phyloP scores from a whole-genome alignment of 1,139 yeast genomes.

The Suhomyces chickasaworum region DNA sequence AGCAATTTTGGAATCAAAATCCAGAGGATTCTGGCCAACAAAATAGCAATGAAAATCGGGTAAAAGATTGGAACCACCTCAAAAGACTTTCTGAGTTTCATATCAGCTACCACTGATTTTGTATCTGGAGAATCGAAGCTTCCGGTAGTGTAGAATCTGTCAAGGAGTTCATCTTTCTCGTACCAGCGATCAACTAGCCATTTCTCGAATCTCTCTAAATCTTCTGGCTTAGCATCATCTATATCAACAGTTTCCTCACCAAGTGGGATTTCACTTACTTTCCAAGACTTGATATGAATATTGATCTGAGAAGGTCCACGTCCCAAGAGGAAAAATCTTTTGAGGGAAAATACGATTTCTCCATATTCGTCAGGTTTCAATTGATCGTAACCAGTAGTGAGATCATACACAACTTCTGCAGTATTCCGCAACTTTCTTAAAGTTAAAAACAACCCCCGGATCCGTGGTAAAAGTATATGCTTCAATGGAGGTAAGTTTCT shows the following conservation, averaged over 20 bases:
- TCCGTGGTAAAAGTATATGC: slow-evolving; percentile 77
- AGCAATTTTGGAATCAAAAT: slow-evolving; percentile 2
- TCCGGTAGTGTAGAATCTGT: slow-evolving; percentile 59
- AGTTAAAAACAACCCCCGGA: slow-evolving; percentile 74
- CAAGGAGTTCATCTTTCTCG: slow-evolving; percentile 73
- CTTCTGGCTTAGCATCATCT: slow-evolving; percentile 47
- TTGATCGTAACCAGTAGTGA: slow-evolving; percentile 82
- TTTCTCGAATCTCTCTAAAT: slow-evolving; percentile 54
- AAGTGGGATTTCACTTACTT: slow-evolving; percentile 65
- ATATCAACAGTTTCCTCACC: slow-evolving; percentile 51
- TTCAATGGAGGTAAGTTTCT: slow-evolving; percentile 48
- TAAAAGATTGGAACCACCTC: slow-evolving; percentile 21
- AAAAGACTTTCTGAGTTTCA: slow-evolving; percentile 18
- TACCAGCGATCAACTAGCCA: slow-evolving; percentile 83
- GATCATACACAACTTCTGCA: slow-evolving; percentile 72
- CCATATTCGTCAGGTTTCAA: slow-evolving; percentile 66
- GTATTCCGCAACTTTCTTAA: slow-evolving; percentile 60
- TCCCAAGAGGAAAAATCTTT: slow-evolving; percentile 65
- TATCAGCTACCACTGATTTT: slow-evolving; percentile 14
- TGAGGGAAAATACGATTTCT: slow-evolving; percentile 72
- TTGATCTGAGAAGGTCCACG: slow-evolving; percentile 67
- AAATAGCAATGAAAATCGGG: slow-evolving; percentile 14
- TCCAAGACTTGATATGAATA: slow-evolving; percentile 62
- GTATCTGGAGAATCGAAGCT: slow-evolving; percentile 39
- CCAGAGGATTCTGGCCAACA: slow-evolving; percentile 14